Evolutionary conservation across 75 land plant species (phyloP).

Genomic region (Isoetes taiwanensis): DNA sequence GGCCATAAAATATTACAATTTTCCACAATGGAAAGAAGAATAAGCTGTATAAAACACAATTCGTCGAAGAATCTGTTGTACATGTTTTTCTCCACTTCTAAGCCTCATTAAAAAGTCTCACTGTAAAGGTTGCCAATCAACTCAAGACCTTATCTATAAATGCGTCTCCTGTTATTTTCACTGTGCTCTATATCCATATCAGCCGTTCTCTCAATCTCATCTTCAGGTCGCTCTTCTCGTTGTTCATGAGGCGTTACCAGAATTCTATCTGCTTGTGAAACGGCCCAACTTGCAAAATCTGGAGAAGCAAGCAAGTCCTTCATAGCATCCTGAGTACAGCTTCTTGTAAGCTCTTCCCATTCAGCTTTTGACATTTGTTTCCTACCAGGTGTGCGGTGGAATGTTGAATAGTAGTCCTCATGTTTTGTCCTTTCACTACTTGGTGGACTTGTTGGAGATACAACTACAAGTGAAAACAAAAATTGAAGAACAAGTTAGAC

Average conservation of each 20-base stretch:
- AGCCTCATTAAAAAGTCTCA: no score
- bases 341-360: slow-evolving; percentile 46
- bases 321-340: slow-evolving; percentile 41
- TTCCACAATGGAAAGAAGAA: no score
- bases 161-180: no score
- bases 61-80: no score
- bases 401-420: slow-evolving; percentile 51
- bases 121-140: no score
- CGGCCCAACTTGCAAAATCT: slow-evolving; percentile 51
- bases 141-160: no score
- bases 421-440: slow-evolving; percentile 2
- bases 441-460: not conserved
- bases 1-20: no score
- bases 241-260: slow-evolving; percentile 41
- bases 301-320: slow-evolving; percentile 42
- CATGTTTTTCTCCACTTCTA: no score
- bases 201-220: slow-evolving; percentile 21
- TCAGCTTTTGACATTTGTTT: slow-evolving; percentile 36
- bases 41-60: no score
- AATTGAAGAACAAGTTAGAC: not conserved
- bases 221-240: slow-evolving; percentile 16
- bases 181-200: no score
- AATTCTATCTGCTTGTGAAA: slow-evolving; percentile 38
- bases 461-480: slow-evolving; percentile 9
- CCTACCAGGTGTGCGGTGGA: slow-evolving; percentile 41